Conservation (phyloP, 164 flowering plant genomes). For the Houttuynia cordata region DNA sequence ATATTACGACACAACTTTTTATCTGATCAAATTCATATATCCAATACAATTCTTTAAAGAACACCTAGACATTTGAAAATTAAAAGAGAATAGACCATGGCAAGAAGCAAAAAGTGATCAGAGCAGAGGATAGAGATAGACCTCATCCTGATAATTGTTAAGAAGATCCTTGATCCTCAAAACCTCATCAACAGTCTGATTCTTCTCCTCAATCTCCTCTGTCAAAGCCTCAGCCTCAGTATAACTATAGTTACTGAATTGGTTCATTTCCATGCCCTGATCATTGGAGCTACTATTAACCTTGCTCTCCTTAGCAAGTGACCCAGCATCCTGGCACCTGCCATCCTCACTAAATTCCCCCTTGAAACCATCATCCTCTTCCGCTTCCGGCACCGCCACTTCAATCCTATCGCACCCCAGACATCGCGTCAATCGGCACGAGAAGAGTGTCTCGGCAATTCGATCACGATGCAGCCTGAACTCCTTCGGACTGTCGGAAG, state of each 20-base stretch:
- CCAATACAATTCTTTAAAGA: too few relatives aligned
- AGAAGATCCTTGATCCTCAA: conserved; percentile 66
- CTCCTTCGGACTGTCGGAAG: conserved; percentile 25
- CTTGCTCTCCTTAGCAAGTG: conserved; percentile 44
- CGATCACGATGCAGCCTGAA: conserved; percentile 20
- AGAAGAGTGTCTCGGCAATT: conserved; percentile 26
- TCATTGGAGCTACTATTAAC: conserved; percentile 34
- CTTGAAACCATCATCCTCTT: conserved; percentile 18
- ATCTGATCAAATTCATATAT: too few relatives aligned
- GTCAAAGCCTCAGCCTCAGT: conserved; percentile 86
- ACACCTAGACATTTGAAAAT: too few relatives aligned
- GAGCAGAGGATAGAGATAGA: conserved; percentile 10
- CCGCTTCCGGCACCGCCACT: conserved; percentile 15
- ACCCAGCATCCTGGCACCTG: conserved; percentile 19
- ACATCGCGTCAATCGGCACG: conserved; percentile 14
- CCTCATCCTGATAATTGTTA: conserved; percentile 48
- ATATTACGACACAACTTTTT: too few relatives aligned
- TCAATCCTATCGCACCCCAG: conserved; percentile 20
- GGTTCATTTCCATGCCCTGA: conserved; percentile 16
- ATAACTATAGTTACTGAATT: conserved; percentile 43
- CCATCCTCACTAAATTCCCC: conserved; percentile 14
- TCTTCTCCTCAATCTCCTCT: conserved; percentile 76
- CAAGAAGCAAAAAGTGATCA: neutral
- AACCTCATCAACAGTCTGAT: conserved; percentile 50
- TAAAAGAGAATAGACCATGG: too few relatives aligned